These are phyloP conservation scores for Penicillium psychrosexuale DNA, from an alignment of 2,329 filamentous ascomycete species.

Conservation along the genomic window DNA sequence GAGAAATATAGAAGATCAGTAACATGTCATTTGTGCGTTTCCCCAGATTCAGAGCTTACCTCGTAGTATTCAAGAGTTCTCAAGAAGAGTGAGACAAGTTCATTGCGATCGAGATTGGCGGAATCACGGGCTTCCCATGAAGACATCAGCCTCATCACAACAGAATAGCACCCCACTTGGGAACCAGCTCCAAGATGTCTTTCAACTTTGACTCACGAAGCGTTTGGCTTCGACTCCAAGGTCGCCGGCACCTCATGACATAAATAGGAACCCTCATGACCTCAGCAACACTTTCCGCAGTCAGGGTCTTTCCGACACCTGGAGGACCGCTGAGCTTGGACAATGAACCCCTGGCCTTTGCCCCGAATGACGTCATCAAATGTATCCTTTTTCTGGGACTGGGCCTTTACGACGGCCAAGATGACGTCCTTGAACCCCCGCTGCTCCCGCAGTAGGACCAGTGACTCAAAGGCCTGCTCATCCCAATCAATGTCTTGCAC, in stretches of 20 bases:
- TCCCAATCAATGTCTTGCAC: slow-evolving; percentile 47
- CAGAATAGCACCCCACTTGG: slow-evolving; percentile 52
- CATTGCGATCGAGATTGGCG: slow-evolving; percentile 46
- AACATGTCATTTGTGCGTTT: slow-evolving; percentile 17
- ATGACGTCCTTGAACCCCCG: slow-evolving; percentile 45
- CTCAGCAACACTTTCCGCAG: slow-evolving; percentile 51
- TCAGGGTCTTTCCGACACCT: slow-evolving; percentile 55
- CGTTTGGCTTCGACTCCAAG: slow-evolving; percentile 44
- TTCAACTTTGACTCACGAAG: slow-evolving; percentile 48
- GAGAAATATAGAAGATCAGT: slow-evolving; percentile 36
- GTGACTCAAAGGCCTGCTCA: slow-evolving; percentile 45
- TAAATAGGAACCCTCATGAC: slow-evolving; percentile 52
- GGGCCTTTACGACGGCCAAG: slow-evolving; percentile 46
- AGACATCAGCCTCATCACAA: slow-evolving; percentile 48
- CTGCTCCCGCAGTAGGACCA: slow-evolving; percentile 48
- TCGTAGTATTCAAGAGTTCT: slow-evolving; percentile 32
- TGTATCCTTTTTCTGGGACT: slow-evolving; percentile 36
- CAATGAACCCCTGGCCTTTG: slow-evolving; percentile 53
- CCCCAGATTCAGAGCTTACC: slow-evolving; percentile 5
- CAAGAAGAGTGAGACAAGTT: slow-evolving; percentile 43
- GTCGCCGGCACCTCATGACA: slow-evolving; percentile 49
- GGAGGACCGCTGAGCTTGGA: slow-evolving; percentile 52
- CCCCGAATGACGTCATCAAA: slow-evolving; percentile 54
- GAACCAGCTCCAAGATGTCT: slow-evolving; percentile 48
- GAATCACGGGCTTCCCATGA: slow-evolving; percentile 36